These are phyloP conservation scores for Marasmius fiardii DNA, from an alignment of 1,284 basidiomycete species.

Conservation along the genomic window DNA sequence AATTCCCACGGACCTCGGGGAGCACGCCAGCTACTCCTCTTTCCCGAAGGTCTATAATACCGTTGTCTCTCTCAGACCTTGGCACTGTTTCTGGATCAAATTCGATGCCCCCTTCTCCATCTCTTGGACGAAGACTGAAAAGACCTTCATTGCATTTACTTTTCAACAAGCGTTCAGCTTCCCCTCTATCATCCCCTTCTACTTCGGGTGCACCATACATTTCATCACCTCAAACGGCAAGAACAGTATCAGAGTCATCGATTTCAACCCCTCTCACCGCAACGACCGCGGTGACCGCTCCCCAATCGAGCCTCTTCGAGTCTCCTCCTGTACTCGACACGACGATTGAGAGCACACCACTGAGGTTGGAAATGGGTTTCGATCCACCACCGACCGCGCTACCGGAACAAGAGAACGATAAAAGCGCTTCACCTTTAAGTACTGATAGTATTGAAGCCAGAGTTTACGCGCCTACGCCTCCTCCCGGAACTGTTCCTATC, in stretches of 20 bases:
- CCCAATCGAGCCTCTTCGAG: slow-evolving; percentile 33
- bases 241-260: slow-evolving; percentile 41
- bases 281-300: slow-evolving; percentile 27
- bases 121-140: slow-evolving; percentile 37
- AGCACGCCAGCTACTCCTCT: slow-evolving; percentile 22
- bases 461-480: slow-evolving; percentile 11
- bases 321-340: slow-evolving; percentile 49
- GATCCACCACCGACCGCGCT: slow-evolving; percentile 21
- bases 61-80: slow-evolving; percentile 39
- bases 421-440: not conserved
- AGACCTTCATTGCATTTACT: slow-evolving; percentile 53
- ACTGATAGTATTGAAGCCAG: not conserved
- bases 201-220: slow-evolving; percentile 12
- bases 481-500: slow-evolving; percentile 39
- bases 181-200: slow-evolving; percentile 24
- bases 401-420: slow-evolving; percentile 3
- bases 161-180: slow-evolving; percentile 47
- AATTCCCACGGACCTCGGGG: slow-evolving; percentile 30
- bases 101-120: slow-evolving; percentile 23
- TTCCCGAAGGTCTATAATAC: slow-evolving; percentile 35
- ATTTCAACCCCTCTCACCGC: slow-evolving; percentile 41
- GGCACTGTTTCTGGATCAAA: slow-evolving; percentile 17
- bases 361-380: slow-evolving; percentile 38
- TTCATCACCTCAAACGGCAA: slow-evolving; percentile 23
- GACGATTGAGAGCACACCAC: slow-evolving; percentile 43